These are phyloP conservation scores for Pseudonitzschia multiseries DNA, from an alignment of 108 stramenopile species.

Conservation along the genomic window DNA sequence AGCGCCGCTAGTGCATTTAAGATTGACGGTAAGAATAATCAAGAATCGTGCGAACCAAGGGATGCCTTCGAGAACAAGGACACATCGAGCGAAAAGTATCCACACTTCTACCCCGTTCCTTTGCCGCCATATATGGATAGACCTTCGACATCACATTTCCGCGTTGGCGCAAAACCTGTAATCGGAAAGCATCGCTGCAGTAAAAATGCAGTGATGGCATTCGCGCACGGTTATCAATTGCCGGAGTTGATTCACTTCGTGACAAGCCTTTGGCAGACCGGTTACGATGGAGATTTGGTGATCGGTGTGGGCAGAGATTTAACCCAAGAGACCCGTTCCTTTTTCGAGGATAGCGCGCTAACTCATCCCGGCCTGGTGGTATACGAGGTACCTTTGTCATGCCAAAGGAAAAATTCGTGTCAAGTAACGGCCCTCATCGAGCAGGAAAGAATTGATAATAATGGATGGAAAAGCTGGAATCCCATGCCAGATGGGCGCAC, in stretches of 20 bases:
- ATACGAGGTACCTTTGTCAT: slow-evolving; percentile 5
- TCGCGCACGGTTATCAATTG: slow-evolving; percentile 4
- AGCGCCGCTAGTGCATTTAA: no score
- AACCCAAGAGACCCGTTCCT: background rate
- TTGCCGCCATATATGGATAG: no score
- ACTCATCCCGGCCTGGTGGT: background rate
- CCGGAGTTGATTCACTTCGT: background rate
- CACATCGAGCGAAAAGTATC: no score
- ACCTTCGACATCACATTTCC: no score
- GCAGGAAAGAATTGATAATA: background rate
- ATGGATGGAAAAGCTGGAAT: background rate
- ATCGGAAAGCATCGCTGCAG: no score
- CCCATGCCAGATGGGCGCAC: background rate
- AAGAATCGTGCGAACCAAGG: no score
- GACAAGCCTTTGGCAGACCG: slow-evolving; percentile 12
- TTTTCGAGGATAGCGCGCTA: no score
- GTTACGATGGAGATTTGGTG: slow-evolving; percentile 35
- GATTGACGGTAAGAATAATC: no score
- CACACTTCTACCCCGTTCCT: no score
- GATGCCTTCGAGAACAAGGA: no score
- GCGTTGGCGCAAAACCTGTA: no score
- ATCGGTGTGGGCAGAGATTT: slow-evolving; percentile 11
- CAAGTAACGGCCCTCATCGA: background rate
- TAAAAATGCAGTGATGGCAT: slow-evolving; percentile 9
- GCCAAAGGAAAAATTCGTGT: slow-evolving; percentile 8